These are phyloP conservation scores for Yarrowia porcina DNA, from an alignment of 805 yeast species.

Conservation along the genomic window DNA sequence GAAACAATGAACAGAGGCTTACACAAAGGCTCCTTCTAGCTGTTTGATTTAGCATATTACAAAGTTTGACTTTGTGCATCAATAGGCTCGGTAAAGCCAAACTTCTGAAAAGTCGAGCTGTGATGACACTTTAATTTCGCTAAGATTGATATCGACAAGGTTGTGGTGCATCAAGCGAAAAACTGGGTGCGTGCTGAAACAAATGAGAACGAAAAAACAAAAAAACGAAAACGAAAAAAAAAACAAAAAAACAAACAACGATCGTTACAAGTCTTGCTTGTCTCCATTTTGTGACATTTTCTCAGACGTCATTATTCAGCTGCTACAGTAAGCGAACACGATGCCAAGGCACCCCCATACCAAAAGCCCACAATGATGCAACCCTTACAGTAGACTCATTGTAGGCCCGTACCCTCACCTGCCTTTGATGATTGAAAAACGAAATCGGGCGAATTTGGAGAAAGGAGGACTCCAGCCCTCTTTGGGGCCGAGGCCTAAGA, in stretches of 20 bases:
- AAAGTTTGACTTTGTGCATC: background rate
- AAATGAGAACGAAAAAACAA: background rate
- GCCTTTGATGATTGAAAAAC: background rate
- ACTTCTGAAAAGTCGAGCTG: background rate
- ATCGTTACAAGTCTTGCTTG: background rate
- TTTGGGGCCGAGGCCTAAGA: no score
- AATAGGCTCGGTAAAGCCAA: background rate
- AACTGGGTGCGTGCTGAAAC: background rate
- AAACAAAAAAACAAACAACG: background rate
- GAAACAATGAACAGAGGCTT: conserved; percentile 4
- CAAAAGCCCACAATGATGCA: background rate
- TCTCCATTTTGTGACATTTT: background rate
- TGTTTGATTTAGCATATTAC: conserved; percentile 12
- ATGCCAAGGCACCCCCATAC: no score
- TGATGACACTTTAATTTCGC: background rate
- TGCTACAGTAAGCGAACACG: background rate
- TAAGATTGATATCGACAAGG: background rate
- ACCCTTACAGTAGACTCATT: conserved; percentile 8
- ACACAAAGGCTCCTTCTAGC: conserved; percentile 3
- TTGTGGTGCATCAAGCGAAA: background rate
- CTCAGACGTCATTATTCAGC: background rate
- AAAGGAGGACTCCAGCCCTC: no score
- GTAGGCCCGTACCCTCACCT: background rate
- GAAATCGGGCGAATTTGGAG: no score
- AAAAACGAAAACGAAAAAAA: no score